Evolutionary conservation across 139 green algal genomes (phyloP).

Genomic region (Nannochloris sp.): DNA sequence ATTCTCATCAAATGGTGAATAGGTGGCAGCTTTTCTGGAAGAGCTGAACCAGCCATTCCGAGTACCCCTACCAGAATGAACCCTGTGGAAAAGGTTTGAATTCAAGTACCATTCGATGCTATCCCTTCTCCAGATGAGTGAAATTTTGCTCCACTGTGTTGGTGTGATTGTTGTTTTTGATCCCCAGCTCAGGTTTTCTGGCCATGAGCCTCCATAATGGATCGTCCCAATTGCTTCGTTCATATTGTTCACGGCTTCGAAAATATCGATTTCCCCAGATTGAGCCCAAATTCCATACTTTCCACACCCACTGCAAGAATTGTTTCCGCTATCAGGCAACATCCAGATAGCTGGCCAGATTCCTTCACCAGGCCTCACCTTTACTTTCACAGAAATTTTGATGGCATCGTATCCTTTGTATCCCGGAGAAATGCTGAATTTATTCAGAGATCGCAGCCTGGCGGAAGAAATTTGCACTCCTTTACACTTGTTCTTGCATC

Average conservation of each 20-base stretch:
- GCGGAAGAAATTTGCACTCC: constrained; percentile 7
- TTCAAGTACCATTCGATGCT: constrained; percentile 10
- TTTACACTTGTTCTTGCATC: not conserved
- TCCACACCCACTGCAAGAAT: constrained; percentile 3
- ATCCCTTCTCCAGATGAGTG: constrained; percentile 7
- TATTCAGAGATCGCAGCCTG: not conserved
- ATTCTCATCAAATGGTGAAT: constrained; percentile 11
- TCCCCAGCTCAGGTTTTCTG: constrained; percentile 4
- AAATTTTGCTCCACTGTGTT: not conserved
- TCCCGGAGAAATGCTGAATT: constrained; percentile 7
- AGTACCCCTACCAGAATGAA: not conserved
- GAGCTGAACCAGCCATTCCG: constrained; percentile 5
- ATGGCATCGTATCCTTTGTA: constrained; percentile 9
- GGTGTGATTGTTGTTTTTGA: not conserved
- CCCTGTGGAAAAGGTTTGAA: not conserved
- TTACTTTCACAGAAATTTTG: not conserved
- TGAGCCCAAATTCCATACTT: constrained; percentile 17
- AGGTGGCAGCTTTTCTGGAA: not conserved
- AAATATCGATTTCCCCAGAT: constrained; percentile 18
- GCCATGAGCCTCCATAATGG: constrained; percentile 13
- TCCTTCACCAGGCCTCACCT: constrained; percentile 4
- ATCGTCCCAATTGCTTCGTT: constrained; percentile 7
- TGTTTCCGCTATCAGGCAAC: constrained; percentile 8
- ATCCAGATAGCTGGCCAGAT: constrained; percentile 27
- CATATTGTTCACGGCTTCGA: constrained; percentile 3